These are phyloP conservation scores for Coprinopsis strossmayeri DNA, from an alignment of 768 basidiomycete genomes.

Conservation along the genomic window DNA sequence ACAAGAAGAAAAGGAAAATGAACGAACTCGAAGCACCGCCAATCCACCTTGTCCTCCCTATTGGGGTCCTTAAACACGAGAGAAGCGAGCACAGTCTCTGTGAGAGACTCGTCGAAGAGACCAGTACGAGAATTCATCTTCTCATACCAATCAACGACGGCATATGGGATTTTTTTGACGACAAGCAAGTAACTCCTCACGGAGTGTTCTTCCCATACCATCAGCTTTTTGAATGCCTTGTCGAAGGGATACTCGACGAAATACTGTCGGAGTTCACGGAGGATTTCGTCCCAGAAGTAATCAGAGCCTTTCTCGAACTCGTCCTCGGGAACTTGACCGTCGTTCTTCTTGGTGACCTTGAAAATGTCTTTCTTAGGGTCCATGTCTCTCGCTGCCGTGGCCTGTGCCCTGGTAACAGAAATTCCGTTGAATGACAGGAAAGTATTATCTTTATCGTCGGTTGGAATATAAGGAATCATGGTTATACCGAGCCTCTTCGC, in stretches of 20 bases:
- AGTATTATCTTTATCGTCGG: constrained; percentile 12
- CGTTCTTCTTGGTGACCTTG: neutral
- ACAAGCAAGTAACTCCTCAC: constrained; percentile 11
- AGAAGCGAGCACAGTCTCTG: constrained; percentile 16
- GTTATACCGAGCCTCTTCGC: constrained; percentile 5
- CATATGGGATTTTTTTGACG: constrained; percentile 6
- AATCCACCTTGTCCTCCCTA: constrained; percentile 4
- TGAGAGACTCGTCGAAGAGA: constrained; percentile 13
- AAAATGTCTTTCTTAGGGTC: constrained; percentile 9
- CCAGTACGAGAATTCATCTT: constrained; percentile 14
- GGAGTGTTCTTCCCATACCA: constrained; percentile 10
- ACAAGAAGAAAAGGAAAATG: neutral
- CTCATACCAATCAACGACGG: constrained; percentile 15
- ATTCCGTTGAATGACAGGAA: constrained; percentile 20
- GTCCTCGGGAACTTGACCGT: neutral
- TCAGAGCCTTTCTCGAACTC: neutral
- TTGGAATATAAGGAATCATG: neutral
- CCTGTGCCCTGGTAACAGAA: constrained; percentile 3
- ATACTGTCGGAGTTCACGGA: constrained; percentile 3
- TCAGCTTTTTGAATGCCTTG: constrained; percentile 10
- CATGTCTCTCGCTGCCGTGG: constrained; percentile 10
- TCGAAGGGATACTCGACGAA: constrained; percentile 13
- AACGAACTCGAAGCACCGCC: constrained; percentile 15
- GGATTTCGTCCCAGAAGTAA: constrained; percentile 3
- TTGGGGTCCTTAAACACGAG: constrained; percentile 10